A percentile compares a stretch with the other conserved stretches of the same genome.
These are phyloP conservation scores for Monilinia laxa DNA, from an alignment of 2,329 filamentous ascomycete species.

Conservation along the genomic window DNA sequence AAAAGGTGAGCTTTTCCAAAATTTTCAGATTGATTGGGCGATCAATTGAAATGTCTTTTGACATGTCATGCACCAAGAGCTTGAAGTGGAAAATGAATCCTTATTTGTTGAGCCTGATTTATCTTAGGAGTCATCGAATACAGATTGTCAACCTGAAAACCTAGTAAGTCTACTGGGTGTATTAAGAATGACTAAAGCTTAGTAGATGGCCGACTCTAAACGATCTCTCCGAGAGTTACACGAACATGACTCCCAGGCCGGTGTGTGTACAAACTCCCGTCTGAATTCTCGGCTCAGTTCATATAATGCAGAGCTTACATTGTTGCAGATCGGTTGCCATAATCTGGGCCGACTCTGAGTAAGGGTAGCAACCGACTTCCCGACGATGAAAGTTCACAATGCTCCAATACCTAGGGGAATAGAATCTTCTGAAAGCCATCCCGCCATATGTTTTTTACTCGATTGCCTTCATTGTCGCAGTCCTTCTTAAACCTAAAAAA, in stretches of 20 bases:
- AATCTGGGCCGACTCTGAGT: neutral
- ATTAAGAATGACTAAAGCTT: neutral
- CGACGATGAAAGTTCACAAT: neutral
- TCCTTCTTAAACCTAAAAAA: no score
- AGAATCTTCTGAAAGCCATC: neutral
- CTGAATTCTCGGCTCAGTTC: neutral
- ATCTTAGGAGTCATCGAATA: neutral
- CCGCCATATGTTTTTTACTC: neutral
- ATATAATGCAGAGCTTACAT: constrained; percentile 1
- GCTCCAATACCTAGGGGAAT: neutral
- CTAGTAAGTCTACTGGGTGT: constrained; percentile 1
- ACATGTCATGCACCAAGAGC: neutral
- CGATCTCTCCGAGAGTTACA: neutral
- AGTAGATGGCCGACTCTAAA: neutral
- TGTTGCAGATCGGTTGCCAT: neutral
- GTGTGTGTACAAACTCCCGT: no score
- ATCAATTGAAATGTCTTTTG: neutral
- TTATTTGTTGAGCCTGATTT: neutral
- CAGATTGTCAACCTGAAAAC: no score
- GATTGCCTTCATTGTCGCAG: no score
- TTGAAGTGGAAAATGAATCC: constrained; percentile 10
- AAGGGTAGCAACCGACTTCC: neutral
- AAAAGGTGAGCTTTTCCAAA: neutral
- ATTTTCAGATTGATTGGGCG: neutral
- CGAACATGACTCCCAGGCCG: neutral